Evolutionary conservation across 257 asterid species (phyloP), one percentile per base, ranked within the genome.

Genomic region (Capsicum chinense): DNA sequence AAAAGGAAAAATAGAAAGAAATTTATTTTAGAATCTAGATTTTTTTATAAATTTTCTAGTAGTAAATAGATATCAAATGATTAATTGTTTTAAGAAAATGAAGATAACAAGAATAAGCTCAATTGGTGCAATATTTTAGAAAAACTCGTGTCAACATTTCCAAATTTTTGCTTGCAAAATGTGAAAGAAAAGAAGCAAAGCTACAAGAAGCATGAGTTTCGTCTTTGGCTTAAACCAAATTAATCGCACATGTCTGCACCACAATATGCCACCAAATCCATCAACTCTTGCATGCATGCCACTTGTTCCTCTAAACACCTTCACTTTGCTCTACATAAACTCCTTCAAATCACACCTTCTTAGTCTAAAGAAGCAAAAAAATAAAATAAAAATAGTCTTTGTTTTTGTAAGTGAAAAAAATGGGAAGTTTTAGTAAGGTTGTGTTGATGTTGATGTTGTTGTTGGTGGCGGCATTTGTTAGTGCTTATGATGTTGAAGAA

Each of bases 271-370:
- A 93, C 81, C 94, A 79, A 52, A 80, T 81, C 87, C 86, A 54
- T 19, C 64, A 50, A 14, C n/a, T 58, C 90, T 21, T 94, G 95
- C 98, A 93, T 93, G 98, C 5, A 83, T 5, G 86, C 81, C 98
- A 93, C 91, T 80, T 93, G 97, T 92, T 13, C 21, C 44, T 83
- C 60, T 56, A 59, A 47, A 39, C 2, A 16, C 35, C 16, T 54
- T 26, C 39, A 21, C 85, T 16, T 37, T 81, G 42, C 71, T 88
- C 89, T 90, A 87, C 90, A 85, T 88, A 90, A 83, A 85, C 89
- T 5, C 76, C 60, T 48, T 87, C 4, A 42, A 7, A 17, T 33
- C 16, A 11, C 60, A 60, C 50, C 82, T 0, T 26, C 12, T 67
- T 12, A 17, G 17, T 39, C 3, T 39, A 39, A 39, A 39, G 7